A percentile compares a stretch with the other conserved stretches of the same genome.
These are phyloP conservation scores for Hypoxylon sp. DNA, from an alignment of 2,329 filamentous ascomycete genomes.

Conservation along the genomic window DNA sequence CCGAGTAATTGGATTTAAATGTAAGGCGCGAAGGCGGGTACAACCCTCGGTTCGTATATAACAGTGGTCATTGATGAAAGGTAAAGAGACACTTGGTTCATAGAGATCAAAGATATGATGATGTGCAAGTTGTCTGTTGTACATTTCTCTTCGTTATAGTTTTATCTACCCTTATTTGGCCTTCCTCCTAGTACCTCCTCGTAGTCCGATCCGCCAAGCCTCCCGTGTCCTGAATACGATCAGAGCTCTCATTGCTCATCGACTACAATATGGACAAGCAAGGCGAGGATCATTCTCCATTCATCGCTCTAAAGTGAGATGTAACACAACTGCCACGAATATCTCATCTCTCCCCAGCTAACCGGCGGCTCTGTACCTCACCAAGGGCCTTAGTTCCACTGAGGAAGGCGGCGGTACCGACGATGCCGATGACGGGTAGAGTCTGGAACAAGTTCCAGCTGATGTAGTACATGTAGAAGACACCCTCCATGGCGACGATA, in stretches of 20 bases:
- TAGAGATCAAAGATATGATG: not conserved
- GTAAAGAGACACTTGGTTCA: not conserved
- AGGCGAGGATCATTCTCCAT: not conserved
- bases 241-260: not conserved
- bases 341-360: conserved; percentile 75
- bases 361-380: conserved; percentile 89
- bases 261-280: not conserved
- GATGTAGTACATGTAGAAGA: conserved; percentile 96
- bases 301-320: not conserved
- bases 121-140: conserved; percentile 1
- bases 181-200: not conserved
- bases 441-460: conserved; percentile 93
- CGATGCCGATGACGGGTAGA: conserved; percentile 77
- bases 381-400: conserved; percentile 91
- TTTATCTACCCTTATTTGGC: conserved; percentile 22
- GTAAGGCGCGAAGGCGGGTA: not conserved
- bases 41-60: no score
- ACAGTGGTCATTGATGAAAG: not conserved
- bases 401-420: conserved; percentile 80
- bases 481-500: conserved; percentile 85
- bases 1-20: not conserved
- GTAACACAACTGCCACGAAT: not conserved
- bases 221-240: not conserved
- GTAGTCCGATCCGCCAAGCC: not conserved
- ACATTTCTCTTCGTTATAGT: conserved; percentile 25